These are phyloP conservation scores for Mortierella sp. DNA, from an alignment of 371 early-diverging fungal species.

Conservation along the genomic window DNA sequence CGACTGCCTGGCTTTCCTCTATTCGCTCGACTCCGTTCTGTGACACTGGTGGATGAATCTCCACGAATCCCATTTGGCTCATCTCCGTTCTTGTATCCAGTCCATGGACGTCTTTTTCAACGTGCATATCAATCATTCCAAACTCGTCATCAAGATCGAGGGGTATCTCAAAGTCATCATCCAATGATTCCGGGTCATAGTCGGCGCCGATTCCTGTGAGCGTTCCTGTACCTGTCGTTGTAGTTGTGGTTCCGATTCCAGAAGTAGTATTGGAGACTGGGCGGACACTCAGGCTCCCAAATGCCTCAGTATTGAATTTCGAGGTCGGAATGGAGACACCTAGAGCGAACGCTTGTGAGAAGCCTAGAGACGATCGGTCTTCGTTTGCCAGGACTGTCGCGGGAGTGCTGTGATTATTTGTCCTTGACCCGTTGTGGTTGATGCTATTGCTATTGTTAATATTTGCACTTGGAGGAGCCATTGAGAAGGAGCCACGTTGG, in stretches of 20 bases:
- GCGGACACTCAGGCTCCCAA: constrained; percentile 29
- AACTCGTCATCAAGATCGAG: constrained; percentile 36
- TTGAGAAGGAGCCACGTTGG: not conserved
- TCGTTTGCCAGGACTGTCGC: not conserved
- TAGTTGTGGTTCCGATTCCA: not conserved
- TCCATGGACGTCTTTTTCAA: not conserved
- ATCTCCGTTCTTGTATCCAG: not conserved
- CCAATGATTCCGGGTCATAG: constrained; percentile 7
- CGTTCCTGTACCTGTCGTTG: not conserved
- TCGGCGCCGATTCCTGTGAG: not conserved
- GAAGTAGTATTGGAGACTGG: constrained; percentile 12
- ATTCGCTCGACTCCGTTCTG: not conserved
- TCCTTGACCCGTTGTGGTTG: not conserved
- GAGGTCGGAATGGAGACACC: constrained; percentile 37
- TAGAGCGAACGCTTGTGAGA: constrained; percentile 20
- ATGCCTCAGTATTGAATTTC: constrained; percentile 44
- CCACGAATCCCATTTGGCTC: not conserved
- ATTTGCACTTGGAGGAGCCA: not conserved
- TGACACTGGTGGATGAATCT: not conserved
- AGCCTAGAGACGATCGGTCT: constrained; percentile 11
- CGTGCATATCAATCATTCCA: constrained; percentile 7
- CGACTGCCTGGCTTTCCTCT: not conserved
- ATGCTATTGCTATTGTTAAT: not conserved
- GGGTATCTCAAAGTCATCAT: constrained; percentile 29
- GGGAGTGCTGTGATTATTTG: not conserved